Conservation (phyloP, 192 early-diverging fungal genomes). For the Linnemannia exigua region DNA sequence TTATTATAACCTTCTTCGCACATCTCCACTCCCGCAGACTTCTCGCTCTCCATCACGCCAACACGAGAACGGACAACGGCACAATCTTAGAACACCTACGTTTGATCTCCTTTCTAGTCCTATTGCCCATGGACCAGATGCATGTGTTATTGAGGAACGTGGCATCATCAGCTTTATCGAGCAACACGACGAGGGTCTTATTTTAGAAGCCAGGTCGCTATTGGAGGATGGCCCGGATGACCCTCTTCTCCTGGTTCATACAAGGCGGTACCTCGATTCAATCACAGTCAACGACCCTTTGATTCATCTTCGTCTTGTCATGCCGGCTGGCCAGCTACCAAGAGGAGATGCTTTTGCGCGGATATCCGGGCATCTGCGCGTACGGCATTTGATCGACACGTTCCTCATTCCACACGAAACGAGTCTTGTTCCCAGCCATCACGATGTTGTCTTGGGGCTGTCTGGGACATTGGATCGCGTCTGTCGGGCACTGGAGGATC, state of each 20-base stretch:
- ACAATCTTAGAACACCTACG: background rate
- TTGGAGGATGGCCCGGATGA: background rate
- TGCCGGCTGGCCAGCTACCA: constrained; percentile 30
- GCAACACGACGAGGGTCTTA: constrained; percentile 1
- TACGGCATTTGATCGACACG: constrained; percentile 17
- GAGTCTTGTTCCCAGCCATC: background rate
- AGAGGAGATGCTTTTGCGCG: constrained; percentile 20
- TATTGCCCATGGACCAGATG: background rate
- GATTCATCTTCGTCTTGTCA: constrained; percentile 28
- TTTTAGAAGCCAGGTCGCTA: background rate
- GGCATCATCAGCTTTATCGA: background rate
- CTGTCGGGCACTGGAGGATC: constrained; percentile 9
- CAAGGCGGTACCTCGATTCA: constrained; percentile 12
- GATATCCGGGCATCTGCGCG: background rate
- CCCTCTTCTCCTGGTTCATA: constrained; percentile 11
- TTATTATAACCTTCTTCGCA: background rate
- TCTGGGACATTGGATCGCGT: constrained; percentile 23
- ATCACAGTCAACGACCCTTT: background rate
- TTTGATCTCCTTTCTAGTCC: background rate
- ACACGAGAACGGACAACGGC: background rate
- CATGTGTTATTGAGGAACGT: background rate
- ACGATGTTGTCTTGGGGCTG: constrained; percentile 34
- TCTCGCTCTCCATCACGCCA: background rate
- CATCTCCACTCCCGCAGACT: background rate
- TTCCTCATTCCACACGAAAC: constrained; percentile 35